Percentiles rank a stretch among this genome's conserved stretches.
These are phyloP conservation scores for Azolla pinnata DNA, from an alignment of 75 land plant species.

Conservation along the genomic window DNA sequence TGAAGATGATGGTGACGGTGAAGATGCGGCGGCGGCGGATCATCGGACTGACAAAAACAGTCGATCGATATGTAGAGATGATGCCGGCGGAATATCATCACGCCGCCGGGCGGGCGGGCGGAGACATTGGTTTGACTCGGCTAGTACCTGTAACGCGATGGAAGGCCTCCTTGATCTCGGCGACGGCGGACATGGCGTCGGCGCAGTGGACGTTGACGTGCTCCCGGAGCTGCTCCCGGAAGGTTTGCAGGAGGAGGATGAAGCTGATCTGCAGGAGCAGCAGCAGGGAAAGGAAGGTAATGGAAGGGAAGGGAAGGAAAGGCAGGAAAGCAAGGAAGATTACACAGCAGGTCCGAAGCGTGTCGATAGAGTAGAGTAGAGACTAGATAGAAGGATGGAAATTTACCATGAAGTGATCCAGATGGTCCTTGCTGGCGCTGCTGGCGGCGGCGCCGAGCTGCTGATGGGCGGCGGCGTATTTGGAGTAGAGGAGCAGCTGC, in stretches of 20 bases:
- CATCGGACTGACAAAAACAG: too few species aligned
- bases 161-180: constrained; percentile 1
- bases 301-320: not conserved
- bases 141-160: not conserved
- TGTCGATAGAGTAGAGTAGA: not conserved
- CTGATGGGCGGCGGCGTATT: too few species aligned
- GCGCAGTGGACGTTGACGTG: not conserved
- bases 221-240: constrained; percentile 2
- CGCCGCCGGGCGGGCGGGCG: too few species aligned
- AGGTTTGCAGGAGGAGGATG: not conserved
- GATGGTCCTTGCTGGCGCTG: too few species aligned
- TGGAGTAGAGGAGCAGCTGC: too few species aligned
- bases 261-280: not conserved
- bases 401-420: constrained; percentile 3
- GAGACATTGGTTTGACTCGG: too few species aligned
- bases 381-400: too few species aligned
- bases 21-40: too few species aligned
- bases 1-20: too few species aligned
- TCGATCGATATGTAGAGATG: too few species aligned
- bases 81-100: too few species aligned
- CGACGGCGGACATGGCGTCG: not conserved
- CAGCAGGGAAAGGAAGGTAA: not conserved
- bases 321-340: not conserved
- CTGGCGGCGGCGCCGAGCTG: too few species aligned
- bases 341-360: not conserved